phyloP scores from a whole-genome alignment of 352 stramenopile species.

The Globisporangium middletonii region DNA sequence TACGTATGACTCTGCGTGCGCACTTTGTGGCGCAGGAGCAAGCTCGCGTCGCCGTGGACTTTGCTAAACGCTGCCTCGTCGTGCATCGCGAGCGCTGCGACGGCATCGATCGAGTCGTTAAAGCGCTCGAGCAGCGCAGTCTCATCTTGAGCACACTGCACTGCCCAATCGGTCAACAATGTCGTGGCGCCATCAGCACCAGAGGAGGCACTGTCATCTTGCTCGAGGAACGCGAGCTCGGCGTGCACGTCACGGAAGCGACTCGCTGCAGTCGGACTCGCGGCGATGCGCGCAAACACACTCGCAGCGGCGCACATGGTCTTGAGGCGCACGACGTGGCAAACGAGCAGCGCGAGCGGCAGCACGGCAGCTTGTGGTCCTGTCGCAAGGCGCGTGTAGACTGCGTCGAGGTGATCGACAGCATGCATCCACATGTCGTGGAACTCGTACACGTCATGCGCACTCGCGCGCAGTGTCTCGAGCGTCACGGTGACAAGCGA shows the following conservation, averaged over 20 bases:
- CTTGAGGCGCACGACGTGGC: neutral
- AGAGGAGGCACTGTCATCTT: neutral
- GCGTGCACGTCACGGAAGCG: conserved; percentile 5
- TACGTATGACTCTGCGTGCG: conserved; percentile 1
- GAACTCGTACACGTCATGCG: too few relatives aligned
- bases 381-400: too few relatives aligned
- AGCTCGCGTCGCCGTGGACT: neutral
- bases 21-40: conserved; percentile 2
- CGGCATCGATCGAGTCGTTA: neutral
- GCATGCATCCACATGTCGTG: too few relatives aligned
- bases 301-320: neutral
- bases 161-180: neutral
- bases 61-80: neutral
- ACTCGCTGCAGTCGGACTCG: neutral
- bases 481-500: too few relatives aligned
- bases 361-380: neutral
- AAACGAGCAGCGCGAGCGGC: conserved; percentile 1
- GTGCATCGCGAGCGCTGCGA: neutral
- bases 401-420: too few relatives aligned
- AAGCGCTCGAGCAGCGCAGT: neutral
- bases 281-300: conserved; percentile 1
- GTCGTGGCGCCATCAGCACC: neutral
- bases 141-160: neutral
- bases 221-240: conserved; percentile 3
- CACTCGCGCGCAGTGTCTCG: too few relatives aligned